Evolutionary conservation across 2,329 filamentous ascomycete genomes (phyloP).

Genomic region (Xylaria sp.): DNA sequence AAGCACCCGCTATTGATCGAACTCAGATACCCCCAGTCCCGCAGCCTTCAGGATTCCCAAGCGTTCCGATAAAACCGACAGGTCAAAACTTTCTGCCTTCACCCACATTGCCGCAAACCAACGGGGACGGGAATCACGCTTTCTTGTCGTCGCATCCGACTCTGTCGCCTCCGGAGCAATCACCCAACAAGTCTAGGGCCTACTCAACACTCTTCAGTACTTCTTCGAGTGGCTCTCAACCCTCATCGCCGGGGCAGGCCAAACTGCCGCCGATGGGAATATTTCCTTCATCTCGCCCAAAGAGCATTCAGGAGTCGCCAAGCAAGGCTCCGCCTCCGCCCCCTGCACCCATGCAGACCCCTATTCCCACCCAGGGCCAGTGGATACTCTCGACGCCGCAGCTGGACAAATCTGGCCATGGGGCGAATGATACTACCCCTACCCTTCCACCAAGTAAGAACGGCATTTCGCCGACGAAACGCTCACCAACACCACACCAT

Average conservation of each 20-base stretch:
- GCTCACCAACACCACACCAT: conserved; percentile 40
- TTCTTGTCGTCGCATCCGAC: conserved; percentile 42
- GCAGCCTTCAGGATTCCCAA: conserved; percentile 19
- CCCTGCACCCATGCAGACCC: conserved; percentile 21
- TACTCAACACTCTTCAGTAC: conserved; percentile 37
- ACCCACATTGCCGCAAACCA: conserved; percentile 28
- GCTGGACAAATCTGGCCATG: conserved; percentile 29
- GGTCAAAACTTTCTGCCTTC: conserved; percentile 26
- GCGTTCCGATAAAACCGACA: conserved; percentile 28
- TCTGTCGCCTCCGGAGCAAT: conserved; percentile 38
- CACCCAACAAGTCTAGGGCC: conserved; percentile 37
- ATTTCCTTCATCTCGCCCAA: conserved; percentile 30
- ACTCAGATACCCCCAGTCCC: conserved; percentile 20
- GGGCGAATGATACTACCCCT: conserved; percentile 32
- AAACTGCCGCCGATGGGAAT: conserved; percentile 31
- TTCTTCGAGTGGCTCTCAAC: conserved; percentile 26
- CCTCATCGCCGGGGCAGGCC: conserved; percentile 15
- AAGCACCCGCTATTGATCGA: conserved; percentile 11
- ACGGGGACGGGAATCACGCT: conserved; percentile 34
- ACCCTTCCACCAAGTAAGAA: conserved; percentile 41
- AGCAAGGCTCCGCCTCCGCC: conserved; percentile 24
- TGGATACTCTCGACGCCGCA: conserved; percentile 32
- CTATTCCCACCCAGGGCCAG: conserved; percentile 21
- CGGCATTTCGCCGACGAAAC: conserved; percentile 49
- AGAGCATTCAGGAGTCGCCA: conserved; percentile 20